Evolutionary conservation across 1,284 basidiomycete genomes (phyloP).

Genomic region (Papiliotrema laurentii): DNA sequence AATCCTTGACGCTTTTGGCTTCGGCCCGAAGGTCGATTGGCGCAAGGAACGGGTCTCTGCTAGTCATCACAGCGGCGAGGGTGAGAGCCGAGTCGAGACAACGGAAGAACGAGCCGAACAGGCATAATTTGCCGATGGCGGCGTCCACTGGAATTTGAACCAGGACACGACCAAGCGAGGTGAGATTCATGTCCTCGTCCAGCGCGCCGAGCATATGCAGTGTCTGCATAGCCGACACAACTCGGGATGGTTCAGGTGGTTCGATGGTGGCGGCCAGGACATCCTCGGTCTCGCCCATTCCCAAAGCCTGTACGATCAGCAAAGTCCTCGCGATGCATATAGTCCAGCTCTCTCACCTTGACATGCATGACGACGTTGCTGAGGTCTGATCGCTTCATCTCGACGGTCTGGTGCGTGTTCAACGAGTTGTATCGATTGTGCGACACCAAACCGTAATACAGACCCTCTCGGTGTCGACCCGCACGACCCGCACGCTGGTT

Average conservation of each 20-base stretch:
- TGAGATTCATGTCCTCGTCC: constrained; percentile 69
- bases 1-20: constrained; percentile 66
- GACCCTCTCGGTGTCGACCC: constrained; percentile 84
- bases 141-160: constrained; percentile 87
- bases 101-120: constrained; percentile 89
- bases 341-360: constrained; percentile 62
- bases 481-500: constrained; percentile 92
- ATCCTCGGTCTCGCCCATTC: constrained; percentile 84
- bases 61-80: constrained; percentile 82
- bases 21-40: constrained; percentile 55
- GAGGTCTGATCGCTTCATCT: constrained; percentile 92
- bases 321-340: no score
- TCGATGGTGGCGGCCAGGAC: constrained; percentile 84
- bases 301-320: constrained; percentile 57
- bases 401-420: constrained; percentile 81
- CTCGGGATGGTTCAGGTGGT: constrained; percentile 74
- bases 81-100: constrained; percentile 87
- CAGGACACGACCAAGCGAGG: constrained; percentile 81
- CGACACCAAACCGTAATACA: constrained; percentile 84
- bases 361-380: constrained; percentile 94
- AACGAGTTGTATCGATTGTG: constrained; percentile 61
- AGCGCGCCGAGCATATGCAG: constrained; percentile 85
- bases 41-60: constrained; percentile 84
- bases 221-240: constrained; percentile 73
- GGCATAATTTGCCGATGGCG: constrained; percentile 81